Evolutionary conservation across 2,329 filamentous ascomycete genomes (phyloP).

Genomic region (Triangularia setosa): DNA sequence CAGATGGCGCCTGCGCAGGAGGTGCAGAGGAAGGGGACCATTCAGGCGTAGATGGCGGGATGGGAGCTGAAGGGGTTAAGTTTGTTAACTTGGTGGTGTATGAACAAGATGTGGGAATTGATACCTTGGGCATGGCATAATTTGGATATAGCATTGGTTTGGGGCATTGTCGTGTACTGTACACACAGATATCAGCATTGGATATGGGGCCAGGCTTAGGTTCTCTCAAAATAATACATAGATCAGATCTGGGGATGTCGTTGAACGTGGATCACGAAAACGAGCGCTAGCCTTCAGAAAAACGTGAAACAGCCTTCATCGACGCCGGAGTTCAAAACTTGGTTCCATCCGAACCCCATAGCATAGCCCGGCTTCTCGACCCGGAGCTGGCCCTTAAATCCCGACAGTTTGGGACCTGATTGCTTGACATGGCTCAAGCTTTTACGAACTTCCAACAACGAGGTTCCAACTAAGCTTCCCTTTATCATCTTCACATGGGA

Average conservation of each 20-base stretch:
- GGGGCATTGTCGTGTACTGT: neutral
- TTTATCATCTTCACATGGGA: neutral
- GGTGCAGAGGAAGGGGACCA: constrained; percentile 15
- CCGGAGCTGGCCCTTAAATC: neutral
- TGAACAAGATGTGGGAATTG: neutral
- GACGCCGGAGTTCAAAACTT: neutral
- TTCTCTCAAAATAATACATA: neutral
- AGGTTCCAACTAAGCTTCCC: neutral
- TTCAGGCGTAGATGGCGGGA: too few relatives aligned
- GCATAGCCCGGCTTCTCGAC: neutral
- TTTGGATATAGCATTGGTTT: neutral
- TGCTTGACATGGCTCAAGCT: neutral
- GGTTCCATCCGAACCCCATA: neutral
- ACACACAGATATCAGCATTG: neutral
- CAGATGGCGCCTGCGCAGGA: constrained; percentile 21
- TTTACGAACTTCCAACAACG: neutral
- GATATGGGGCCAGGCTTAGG: too few relatives aligned
- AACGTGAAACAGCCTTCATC: neutral
- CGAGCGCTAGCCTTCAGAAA: neutral
- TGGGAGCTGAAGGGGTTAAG: neutral
- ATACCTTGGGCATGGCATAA: neutral
- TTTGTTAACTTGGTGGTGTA: neutral
- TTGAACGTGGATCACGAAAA: neutral
- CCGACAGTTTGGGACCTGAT: neutral
- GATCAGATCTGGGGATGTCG: neutral